Base-by-base conservation (phyloP, 192 early-diverging fungal genomes). In the Kappamyces sp. region DNA sequence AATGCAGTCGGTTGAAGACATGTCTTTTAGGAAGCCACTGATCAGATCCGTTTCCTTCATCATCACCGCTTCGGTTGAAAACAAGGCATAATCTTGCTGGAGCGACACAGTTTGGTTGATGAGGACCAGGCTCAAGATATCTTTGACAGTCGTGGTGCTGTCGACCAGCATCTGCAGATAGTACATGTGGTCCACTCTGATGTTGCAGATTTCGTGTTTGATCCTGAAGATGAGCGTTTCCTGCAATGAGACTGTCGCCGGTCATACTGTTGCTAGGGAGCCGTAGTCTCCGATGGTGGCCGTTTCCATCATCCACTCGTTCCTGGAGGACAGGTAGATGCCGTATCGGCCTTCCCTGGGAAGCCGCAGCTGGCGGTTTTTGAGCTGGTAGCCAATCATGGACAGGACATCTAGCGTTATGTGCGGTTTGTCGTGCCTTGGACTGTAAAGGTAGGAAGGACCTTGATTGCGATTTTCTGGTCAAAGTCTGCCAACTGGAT, bases 341-440 rank as follows among this genome's bases (percentile, higher is more conserved):
- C 63, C 63, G 47, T 69, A 69, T 7, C 51, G 47, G 5, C 67
- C 62, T 29, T 47, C 42, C 11, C 9, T 36, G 15, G 42, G 32
- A 41, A 62, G 50, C 22, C 22, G 15, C n/a, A 69, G 35, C 32
- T 65, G 49, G 22, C 67, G 53, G 38, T 69, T 64, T 4, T 42
- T 47, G 32, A 69, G 51, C 45, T 69, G 67, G 35, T 60, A 69
- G n/a, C 55, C 38, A 6, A 69, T 65, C 59, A 69, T 69, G n/a
- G 67, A 37, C 33, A 69, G 49, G 33, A 69, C 58, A 59, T 69
- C 67, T 64, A 45, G 34, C n/a, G n/a, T n/a, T n/a, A n/a, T n/a
- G n/a, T n/a, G 41, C 2, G 5, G 4, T 57, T 51, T 7, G 39
- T 49, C 40, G 43, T 4, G 55, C 5, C 5, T 6, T n/a, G n/a